Conservation (phyloP, 1,284 basidiomycete species). For the Thelephora terrestris region DNA sequence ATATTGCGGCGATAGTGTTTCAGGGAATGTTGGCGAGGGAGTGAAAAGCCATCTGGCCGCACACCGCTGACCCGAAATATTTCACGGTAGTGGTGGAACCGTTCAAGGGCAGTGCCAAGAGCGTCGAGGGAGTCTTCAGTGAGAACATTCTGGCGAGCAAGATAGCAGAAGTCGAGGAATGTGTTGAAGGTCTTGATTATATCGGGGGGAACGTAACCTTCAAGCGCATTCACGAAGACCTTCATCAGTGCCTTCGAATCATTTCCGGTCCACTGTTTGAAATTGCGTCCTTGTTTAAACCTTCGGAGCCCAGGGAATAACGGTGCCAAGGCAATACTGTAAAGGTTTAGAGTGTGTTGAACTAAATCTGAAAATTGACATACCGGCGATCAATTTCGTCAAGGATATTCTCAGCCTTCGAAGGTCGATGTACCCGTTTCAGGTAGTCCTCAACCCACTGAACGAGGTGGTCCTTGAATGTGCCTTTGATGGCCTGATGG, state of each 20-base stretch:
- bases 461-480: conserved; percentile 30
- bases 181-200: conserved; percentile 7
- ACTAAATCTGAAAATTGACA: no score
- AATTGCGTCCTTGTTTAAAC: no score
- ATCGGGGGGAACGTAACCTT: conserved; percentile 7
- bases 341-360: no score
- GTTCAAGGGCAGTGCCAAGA: not conserved
- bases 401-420: conserved; percentile 14
- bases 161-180: conserved; percentile 12
- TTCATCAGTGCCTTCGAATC: conserved; percentile 9
- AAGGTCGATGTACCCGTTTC: conserved; percentile 6
- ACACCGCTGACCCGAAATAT: no score
- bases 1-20: conserved; percentile 11
- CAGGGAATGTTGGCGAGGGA: conserved; percentile 16
- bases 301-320: no score
- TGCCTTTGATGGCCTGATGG: no score
- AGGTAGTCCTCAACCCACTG: conserved; percentile 26
- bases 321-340: conserved; percentile 6
- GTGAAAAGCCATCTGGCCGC: conserved; percentile 9
- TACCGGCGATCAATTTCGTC: conserved; percentile 20
- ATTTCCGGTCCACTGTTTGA: no score
- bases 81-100: conserved; percentile 10
- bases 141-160: conserved; percentile 5
- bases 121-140: not conserved
- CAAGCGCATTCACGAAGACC: conserved; percentile 13